Evolutionary conservation across 164 flowering plant genomes (phyloP).

Genomic region (Taxillus chinensis): DNA sequence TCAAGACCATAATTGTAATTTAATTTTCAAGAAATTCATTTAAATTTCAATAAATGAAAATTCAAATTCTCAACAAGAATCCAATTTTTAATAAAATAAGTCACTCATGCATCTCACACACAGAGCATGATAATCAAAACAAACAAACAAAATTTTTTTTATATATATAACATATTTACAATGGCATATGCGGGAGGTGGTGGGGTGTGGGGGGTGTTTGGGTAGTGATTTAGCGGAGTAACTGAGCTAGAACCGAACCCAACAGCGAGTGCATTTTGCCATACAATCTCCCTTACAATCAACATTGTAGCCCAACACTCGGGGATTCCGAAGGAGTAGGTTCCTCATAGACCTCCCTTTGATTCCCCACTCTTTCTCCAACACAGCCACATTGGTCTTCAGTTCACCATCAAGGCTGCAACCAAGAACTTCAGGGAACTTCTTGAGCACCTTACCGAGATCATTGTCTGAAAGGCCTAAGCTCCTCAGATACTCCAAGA

Average conservation of each 20-base stretch:
- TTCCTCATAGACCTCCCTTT: slow-evolving; percentile 61
- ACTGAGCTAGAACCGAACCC: slow-evolving; percentile 73
- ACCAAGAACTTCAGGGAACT: slow-evolving; percentile 95
- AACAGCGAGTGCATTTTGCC: slow-evolving; percentile 90
- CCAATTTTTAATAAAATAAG: too few relatives aligned
- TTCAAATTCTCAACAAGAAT: too few relatives aligned
- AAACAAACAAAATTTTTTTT: too few relatives aligned
- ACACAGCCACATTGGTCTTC: slow-evolving; percentile 42
- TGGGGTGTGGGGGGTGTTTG: too few relatives aligned
- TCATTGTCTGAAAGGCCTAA: slow-evolving; percentile 73
- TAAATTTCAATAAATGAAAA: too few relatives aligned
- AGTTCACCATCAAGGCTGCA: slow-evolving; percentile 69
- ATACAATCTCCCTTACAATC: slow-evolving; percentile 94
- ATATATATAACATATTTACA: too few relatives aligned
- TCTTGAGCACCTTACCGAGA: slow-evolving; percentile 68
- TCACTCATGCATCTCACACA: too few relatives aligned
- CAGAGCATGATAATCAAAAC: too few relatives aligned
- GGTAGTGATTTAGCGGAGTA: not conserved
- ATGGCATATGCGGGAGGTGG: too few relatives aligned
- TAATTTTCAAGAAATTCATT: too few relatives aligned
- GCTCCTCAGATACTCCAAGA: slow-evolving; percentile 50
- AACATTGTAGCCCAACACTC: slow-evolving; percentile 75
- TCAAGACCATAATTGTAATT: too few relatives aligned
- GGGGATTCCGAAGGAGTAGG: slow-evolving; percentile 86
- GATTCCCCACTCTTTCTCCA: slow-evolving; percentile 78